Evolutionary conservation across 768 basidiomycete genomes (phyloP).

Genomic region (Trametopsis cervina): DNA sequence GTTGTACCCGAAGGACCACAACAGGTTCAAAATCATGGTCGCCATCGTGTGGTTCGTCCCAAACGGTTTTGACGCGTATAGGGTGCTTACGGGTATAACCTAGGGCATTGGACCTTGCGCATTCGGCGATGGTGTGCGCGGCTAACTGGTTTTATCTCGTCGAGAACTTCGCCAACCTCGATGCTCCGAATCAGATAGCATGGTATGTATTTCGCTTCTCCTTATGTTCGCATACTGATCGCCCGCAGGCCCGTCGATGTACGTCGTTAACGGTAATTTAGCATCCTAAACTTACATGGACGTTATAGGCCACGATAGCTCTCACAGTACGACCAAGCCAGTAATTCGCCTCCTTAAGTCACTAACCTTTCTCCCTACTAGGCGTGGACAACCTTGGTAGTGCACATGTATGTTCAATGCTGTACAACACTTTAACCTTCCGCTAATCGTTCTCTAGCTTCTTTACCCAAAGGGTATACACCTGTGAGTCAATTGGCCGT

Average conservation of each 20-base stretch:
- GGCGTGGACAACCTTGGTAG: constrained; percentile 12
- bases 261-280: background rate
- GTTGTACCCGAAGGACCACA: constrained; percentile 9
- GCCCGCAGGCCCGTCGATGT: constrained; percentile 10
- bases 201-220: constrained; percentile 8
- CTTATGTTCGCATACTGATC: background rate
- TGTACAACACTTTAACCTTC: too few relatives aligned
- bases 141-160: constrained; percentile 10
- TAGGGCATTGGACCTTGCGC: constrained; percentile 12
- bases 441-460: constrained; percentile 9
- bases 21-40: constrained; percentile 8
- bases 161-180: background rate
- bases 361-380: too few relatives aligned
- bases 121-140: constrained; percentile 10
- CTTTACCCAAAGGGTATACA: constrained; percentile 12
- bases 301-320: constrained; percentile 8
- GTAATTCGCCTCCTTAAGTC: too few relatives aligned
- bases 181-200: background rate
- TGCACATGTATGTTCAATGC: constrained; percentile 12
- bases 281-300: background rate
- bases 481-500: too few relatives aligned
- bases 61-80: background rate
- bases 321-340: background rate
- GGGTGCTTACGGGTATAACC: background rate
- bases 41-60: constrained; percentile 7